Evolutionary conservation across 2,329 filamentous ascomycete genomes (phyloP), one percentile per base, ranked within the genome.

Genomic region (Periconia digitata): DNA sequence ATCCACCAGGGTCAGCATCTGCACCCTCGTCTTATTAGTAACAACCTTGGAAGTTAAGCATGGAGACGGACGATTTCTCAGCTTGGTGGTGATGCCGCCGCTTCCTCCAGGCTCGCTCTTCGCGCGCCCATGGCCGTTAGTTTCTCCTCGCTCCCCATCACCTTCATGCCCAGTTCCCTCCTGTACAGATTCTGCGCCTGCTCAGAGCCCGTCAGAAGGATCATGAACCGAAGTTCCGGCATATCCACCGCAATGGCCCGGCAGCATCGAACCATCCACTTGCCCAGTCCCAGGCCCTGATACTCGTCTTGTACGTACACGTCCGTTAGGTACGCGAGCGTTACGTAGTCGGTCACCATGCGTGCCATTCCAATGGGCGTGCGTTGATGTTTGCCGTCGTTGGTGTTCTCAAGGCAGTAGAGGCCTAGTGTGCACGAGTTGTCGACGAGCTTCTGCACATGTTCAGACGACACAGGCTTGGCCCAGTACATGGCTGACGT

Each of bases 311-410:
- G 65, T 18, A 89, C 74, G 65, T 86, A 89, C 17, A 89, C 82
- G 60, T 89, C 86, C 21, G 85, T 86, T 34, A 87, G 70, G 58
- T 87, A 90, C 27, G 80, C 84, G 57, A 89, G 83, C 0, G 85
- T 86, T 40, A 83, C 78, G 59, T 81, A 79, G 68, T 90, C 87
- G 8, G 86, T 90, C 43, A 90, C n/a, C n/a, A 87, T 67, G 27
- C 87, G 77, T 1, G 78, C 79, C 47, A 85, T 76, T 0, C 84
- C 84, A 41, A 87, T 74, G 56, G 77, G 72, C n/a, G 67, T 63
- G 58, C 62, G 21, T 42, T 20, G 13, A 43, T 45, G 7, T 38
- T 34, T 13, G 46, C 36, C 8, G 49, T 46, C 29, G 18, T 22
- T 7, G n/a, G 4, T 7, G 8, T 40, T 20, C 10, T 40, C 21